Conservation (phyloP, 1,284 basidiomycete species). For the Trichosporon sp. region DNA sequence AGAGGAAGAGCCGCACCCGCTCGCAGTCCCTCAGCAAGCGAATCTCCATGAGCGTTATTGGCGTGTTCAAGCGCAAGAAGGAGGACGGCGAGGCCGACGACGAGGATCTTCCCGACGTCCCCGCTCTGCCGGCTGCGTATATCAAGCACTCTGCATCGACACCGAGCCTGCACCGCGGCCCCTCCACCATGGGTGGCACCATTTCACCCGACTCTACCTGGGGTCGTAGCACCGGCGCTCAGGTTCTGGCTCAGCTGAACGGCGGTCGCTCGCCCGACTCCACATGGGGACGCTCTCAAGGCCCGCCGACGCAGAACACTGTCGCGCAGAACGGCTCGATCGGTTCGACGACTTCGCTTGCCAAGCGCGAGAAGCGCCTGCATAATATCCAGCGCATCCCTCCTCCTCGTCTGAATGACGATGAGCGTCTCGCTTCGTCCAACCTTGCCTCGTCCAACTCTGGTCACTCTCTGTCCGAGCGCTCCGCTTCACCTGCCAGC, state of each 20-base stretch:
- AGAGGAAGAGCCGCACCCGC: conserved; percentile 20
- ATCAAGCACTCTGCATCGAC: conserved; percentile 13
- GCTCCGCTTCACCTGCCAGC: conserved; percentile 6
- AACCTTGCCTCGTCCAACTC: neutral
- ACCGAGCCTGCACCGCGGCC: neutral
- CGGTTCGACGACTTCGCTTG: neutral
- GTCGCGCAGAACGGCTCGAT: neutral
- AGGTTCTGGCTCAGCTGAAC: neutral
- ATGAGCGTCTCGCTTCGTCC: conserved; percentile 1
- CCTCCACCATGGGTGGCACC: neutral
- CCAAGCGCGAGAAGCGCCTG: conserved; percentile 13
- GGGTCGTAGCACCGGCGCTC: neutral
- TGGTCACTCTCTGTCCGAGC: neutral
- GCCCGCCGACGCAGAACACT: neutral
- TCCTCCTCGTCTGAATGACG: neutral
- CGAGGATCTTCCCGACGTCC: conserved; percentile 21
- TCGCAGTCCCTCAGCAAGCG: conserved; percentile 25
- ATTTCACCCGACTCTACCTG: neutral
- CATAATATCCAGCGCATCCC: conserved; percentile 18
- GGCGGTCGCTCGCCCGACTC: conserved; percentile 7
- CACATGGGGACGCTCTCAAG: neutral
- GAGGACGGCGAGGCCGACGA: conserved; percentile 17
- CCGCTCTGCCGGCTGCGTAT: conserved; percentile 17
- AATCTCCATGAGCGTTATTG: conserved; percentile 24
- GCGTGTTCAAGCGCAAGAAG: conserved; percentile 25